These are phyloP conservation scores for Tetradesmus obliquus DNA, from an alignment of 139 green algal genomes.

Conservation along the genomic window DNA sequence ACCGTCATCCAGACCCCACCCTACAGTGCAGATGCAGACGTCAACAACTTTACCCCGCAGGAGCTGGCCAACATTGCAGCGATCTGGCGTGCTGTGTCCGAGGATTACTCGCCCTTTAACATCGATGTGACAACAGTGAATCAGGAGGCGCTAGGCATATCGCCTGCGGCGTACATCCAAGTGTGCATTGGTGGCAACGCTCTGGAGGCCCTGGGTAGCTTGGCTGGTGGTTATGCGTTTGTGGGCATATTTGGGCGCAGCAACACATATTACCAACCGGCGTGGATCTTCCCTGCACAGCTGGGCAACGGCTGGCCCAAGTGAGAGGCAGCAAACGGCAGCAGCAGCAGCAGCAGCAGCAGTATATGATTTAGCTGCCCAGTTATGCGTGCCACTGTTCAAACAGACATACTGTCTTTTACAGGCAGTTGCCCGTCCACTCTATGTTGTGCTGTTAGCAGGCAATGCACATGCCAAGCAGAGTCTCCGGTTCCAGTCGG, in stretches of 20 bases:
- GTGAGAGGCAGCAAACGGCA: neutral
- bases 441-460: too few species aligned
- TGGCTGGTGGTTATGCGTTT: neutral
- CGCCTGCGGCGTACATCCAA: neutral
- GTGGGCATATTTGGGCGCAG: neutral
- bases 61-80: constrained; percentile 18
- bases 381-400: too few species aligned
- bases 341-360: neutral
- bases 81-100: constrained; percentile 30
- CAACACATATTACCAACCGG: neutral
- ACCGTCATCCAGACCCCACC: neutral
- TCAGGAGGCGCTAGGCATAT: neutral
- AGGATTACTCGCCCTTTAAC: constrained; percentile 21
- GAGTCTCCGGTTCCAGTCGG: too few species aligned
- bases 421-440: too few species aligned
- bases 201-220: neutral
- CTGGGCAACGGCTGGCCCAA: neutral
- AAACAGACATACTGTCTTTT: too few species aligned
- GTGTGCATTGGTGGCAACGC: constrained; percentile 9
- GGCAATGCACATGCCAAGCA: too few species aligned
- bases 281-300: neutral
- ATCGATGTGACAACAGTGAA: constrained; percentile 21
- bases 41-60: neutral
- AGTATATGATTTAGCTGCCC: neutral
- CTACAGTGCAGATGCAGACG: neutral